Percentiles rank a stretch among this genome's conserved stretches.
Evolutionary conservation across 345 rosid species (phyloP).

Genomic region (Cardiospermum halicacabum): DNA sequence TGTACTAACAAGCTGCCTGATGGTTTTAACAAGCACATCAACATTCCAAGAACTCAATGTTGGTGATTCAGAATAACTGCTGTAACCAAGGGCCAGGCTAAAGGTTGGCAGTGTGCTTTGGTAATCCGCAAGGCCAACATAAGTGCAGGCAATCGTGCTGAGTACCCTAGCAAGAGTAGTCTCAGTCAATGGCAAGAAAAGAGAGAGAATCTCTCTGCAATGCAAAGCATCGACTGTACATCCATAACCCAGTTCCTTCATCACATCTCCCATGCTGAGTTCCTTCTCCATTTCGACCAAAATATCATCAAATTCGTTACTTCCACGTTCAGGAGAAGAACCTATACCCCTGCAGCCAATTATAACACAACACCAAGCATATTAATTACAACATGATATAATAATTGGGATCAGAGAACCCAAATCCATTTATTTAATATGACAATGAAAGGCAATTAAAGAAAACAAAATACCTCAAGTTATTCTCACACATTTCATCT

Average conservation of each 20-base stretch:
- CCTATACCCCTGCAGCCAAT: constrained; percentile 42
- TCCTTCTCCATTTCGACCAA: constrained; percentile 86
- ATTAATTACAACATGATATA: background rate
- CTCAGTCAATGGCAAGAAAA: constrained; percentile 68
- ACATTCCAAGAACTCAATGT: constrained; percentile 64
- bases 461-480: constrained; percentile 43
- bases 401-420: background rate
- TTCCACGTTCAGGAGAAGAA: constrained; percentile 36
- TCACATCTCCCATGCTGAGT: constrained; percentile 62
- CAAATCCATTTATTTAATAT: no score
- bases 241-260: constrained; percentile 87
- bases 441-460: constrained; percentile 4
- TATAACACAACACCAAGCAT: background rate
- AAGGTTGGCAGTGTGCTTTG: constrained; percentile 60
- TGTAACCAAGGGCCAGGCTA: constrained; percentile 61
- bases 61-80: constrained; percentile 43
- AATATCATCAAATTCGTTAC: constrained; percentile 67
- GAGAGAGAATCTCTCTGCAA: constrained; percentile 73
- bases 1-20: constrained; percentile 68
- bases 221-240: constrained; percentile 65
- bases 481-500: constrained; percentile 45
- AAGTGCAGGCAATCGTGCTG: constrained; percentile 49
- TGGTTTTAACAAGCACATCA: constrained; percentile 64
- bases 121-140: constrained; percentile 51
- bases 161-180: constrained; percentile 62